Conservation (phyloP, 1,284 basidiomycete genomes). For the Moesziomyces parantarcticus region DNA sequence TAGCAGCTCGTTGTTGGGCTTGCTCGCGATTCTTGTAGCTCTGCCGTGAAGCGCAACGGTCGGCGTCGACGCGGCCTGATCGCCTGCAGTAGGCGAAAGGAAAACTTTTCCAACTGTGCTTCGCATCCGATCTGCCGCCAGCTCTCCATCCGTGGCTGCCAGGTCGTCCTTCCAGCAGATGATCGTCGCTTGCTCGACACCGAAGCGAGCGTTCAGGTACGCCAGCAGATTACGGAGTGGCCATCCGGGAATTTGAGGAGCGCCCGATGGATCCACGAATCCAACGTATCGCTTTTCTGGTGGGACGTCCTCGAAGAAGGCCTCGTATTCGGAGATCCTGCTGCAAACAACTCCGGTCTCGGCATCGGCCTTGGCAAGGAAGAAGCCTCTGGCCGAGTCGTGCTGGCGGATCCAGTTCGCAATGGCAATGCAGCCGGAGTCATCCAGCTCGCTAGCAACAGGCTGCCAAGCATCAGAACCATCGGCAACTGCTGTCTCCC, state of each 20-base stretch:
- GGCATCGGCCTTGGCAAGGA: conserved; percentile 20
- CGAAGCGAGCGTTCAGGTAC: conserved; percentile 69
- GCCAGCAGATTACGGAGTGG: conserved; percentile 90
- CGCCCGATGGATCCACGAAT: conserved; percentile 88
- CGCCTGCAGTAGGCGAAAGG: conserved; percentile 4
- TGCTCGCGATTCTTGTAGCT: conserved; percentile 15
- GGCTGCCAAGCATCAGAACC: conserved; percentile 23
- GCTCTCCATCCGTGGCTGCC: not conserved
- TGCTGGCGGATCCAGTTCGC: conserved; percentile 18
- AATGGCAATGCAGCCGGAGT: conserved; percentile 1
- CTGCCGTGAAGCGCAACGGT: conserved; percentile 7
- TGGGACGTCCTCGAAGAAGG: conserved; percentile 72
- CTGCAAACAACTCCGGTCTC: conserved; percentile 7
- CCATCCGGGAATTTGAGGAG: conserved; percentile 86
- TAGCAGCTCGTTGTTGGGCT: conserved; percentile 16
- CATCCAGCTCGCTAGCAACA: conserved; percentile 2
- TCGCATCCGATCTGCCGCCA: conserved; percentile 1
- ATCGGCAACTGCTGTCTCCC: conserved; percentile 74
- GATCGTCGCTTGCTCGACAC: conserved; percentile 71
- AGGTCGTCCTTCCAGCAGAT: conserved; percentile 63
- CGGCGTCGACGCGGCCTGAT: not conserved
- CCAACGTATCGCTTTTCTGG: conserved; percentile 58
- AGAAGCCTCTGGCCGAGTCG: conserved; percentile 33
- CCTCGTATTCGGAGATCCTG: conserved; percentile 26
- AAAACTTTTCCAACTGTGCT: conserved; percentile 24